Percentiles rank a stretch among this genome's conserved stretches.
These are phyloP conservation scores for Alisma plantagoaquatica DNA, from an alignment of 106 monocot species.

Conservation along the genomic window DNA sequence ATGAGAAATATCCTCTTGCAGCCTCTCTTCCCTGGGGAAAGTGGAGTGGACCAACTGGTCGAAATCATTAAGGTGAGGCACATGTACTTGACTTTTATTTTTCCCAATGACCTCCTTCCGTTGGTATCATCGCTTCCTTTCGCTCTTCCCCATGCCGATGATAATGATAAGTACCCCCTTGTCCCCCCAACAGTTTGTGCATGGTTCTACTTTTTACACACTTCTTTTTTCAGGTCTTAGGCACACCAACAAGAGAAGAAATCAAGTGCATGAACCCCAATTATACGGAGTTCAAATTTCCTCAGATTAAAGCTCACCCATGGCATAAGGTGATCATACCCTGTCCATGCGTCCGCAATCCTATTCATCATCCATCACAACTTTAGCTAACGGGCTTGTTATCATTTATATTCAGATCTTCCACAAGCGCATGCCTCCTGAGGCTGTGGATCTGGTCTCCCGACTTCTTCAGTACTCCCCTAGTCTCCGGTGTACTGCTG, in stretches of 20 bases:
- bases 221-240: constrained; percentile 11
- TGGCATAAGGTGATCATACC: constrained; percentile 14
- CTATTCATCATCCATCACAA: neutral
- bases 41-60: constrained; percentile 25
- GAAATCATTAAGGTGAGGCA: constrained; percentile 24
- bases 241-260: constrained; percentile 28
- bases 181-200: too few species aligned
- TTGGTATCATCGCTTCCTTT: neutral
- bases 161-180: too few species aligned
- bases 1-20: too few species aligned
- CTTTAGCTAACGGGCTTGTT: neutral
- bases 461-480: constrained; percentile 31
- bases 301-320: constrained; percentile 30
- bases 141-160: too few species aligned
- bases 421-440: constrained; percentile 30
- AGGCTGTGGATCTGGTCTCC: constrained; percentile 23
- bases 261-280: constrained; percentile 29
- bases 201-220: neutral
- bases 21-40: constrained; percentile 29
- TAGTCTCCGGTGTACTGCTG: constrained; percentile 24
- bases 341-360: neutral
- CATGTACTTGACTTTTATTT: neutral
- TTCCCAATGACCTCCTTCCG: neutral
- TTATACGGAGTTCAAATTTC: constrained; percentile 27
- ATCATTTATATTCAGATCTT: constrained; percentile 11